phyloP scores from a whole-genome alignment of 2,329 filamentous ascomycete species.

The Fusarium xyrophilum region DNA sequence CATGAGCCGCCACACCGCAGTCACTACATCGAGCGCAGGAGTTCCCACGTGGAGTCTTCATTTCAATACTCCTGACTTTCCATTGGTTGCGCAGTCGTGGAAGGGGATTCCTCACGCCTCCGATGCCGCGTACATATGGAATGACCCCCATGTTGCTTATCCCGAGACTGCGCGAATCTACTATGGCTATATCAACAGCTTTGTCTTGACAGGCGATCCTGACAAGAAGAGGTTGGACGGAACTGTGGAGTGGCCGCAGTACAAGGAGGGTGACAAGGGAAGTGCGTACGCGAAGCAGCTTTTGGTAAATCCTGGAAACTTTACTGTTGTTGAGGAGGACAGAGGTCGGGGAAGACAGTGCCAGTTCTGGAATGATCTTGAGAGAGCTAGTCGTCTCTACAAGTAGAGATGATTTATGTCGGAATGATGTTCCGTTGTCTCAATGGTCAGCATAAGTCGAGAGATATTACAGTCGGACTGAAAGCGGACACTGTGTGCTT shows the following conservation, averaged over 20 bases:
- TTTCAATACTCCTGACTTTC: conserved; percentile 6
- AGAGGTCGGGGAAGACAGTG: neutral
- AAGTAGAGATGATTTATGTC: neutral
- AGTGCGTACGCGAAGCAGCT: neutral
- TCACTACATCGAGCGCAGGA: neutral
- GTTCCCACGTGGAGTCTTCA: conserved; percentile 5
- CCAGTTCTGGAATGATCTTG: conserved; percentile 8
- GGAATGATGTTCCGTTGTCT: too few species aligned
- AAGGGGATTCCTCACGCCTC: conserved; percentile 3
- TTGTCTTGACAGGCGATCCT: neutral
- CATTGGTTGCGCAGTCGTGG: neutral
- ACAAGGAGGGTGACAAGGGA: neutral
- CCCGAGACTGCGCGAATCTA: neutral
- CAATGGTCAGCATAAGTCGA: fast-evolving
- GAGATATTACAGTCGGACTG: fast-evolving
- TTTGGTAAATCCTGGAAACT: neutral
- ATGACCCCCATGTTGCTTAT: neutral
- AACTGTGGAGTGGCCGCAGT: neutral
- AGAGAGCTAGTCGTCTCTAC: neutral
- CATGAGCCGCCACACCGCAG: neutral
- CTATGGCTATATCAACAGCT: neutral
- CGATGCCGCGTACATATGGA: conserved; percentile 2
- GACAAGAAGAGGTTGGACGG: neutral
- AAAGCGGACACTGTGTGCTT: too few species aligned
- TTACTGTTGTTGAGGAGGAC: neutral